phyloP scores from a whole-genome alignment of 192 early-diverging fungal species.

The Dissophora globulifera region DNA sequence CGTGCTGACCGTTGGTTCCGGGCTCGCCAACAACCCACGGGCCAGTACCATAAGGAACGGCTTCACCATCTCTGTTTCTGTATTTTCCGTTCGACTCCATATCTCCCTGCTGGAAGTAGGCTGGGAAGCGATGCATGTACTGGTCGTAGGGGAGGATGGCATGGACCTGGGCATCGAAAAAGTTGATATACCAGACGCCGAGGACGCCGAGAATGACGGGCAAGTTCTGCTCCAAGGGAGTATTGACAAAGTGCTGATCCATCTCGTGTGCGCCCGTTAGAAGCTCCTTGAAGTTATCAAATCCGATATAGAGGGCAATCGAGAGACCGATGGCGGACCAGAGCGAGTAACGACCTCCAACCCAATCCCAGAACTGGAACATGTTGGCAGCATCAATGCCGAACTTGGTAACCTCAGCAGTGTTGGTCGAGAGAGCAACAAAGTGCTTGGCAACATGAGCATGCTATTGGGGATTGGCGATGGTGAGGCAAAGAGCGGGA shows the following conservation, averaged over 20 bases:
- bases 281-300: constrained; percentile 93
- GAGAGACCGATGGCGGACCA: constrained; percentile 99
- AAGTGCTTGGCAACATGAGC: constrained; percentile 98
- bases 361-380: constrained; percentile 99
- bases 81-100: constrained; percentile 99
- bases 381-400: constrained; percentile 97
- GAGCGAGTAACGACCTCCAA: constrained; percentile 98
- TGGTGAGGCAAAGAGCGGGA: not conserved
- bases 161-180: constrained; percentile 92
- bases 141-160: constrained; percentile 99
- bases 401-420: constrained; percentile 86
- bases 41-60: constrained; percentile 87
- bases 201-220: constrained; percentile 90
- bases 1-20: constrained; percentile 99
- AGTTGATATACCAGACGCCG: constrained; percentile 99
- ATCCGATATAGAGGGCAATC: constrained; percentile 94
- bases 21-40: constrained; percentile 99
- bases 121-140: constrained; percentile 97
- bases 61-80: constrained; percentile 81
- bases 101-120: constrained; percentile 99
- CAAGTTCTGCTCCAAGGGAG: constrained; percentile 93
- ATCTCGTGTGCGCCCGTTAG: constrained; percentile 94
- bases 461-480: constrained; percentile 42
- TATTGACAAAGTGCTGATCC: constrained; percentile 94
- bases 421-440: constrained; percentile 97